A percentile compares a stretch with the other conserved stretches of the same genome.
Evolutionary conservation across 2,329 filamentous ascomycete genomes (phyloP).

Genomic region (Ophiostoma quercus): DNA sequence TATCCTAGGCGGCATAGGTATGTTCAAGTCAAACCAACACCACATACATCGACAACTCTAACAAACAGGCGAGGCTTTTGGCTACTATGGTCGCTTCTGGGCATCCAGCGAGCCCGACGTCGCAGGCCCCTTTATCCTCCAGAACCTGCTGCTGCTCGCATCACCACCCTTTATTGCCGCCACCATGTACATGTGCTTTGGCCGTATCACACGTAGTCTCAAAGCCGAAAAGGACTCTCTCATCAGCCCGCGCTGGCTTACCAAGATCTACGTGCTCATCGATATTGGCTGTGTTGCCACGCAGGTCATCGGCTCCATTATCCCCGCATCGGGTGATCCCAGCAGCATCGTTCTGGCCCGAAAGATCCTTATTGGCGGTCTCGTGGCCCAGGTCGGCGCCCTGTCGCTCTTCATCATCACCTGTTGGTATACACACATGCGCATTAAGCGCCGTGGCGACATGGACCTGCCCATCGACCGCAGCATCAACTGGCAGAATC

Average conservation of each 20-base stretch:
- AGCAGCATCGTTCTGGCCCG: neutral
- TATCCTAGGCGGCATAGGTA: neutral
- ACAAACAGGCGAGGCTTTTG: neutral
- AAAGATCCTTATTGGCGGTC: neutral
- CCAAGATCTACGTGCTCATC: conserved; percentile 7
- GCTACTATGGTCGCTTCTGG: neutral
- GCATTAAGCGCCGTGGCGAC: neutral
- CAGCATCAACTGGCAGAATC: neutral
- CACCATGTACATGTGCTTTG: neutral
- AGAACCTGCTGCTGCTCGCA: neutral
- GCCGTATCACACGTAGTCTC: neutral
- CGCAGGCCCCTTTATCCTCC: neutral
- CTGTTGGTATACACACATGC: neutral
- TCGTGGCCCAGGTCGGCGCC: neutral
- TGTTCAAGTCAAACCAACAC: neutral
- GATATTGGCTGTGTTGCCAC: neutral
- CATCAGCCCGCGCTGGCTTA: neutral
- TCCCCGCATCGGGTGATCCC: neutral
- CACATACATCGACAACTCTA: neutral
- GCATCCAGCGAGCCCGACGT: neutral
- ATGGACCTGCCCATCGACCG: neutral
- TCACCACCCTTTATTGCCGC: neutral
- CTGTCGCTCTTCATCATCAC: neutral
- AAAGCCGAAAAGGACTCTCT: neutral
- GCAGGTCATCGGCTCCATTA: neutral